These are phyloP conservation scores for Stephanodiscus triporus DNA, from an alignment of 108 stramenopile genomes.

Conservation along the genomic window DNA sequence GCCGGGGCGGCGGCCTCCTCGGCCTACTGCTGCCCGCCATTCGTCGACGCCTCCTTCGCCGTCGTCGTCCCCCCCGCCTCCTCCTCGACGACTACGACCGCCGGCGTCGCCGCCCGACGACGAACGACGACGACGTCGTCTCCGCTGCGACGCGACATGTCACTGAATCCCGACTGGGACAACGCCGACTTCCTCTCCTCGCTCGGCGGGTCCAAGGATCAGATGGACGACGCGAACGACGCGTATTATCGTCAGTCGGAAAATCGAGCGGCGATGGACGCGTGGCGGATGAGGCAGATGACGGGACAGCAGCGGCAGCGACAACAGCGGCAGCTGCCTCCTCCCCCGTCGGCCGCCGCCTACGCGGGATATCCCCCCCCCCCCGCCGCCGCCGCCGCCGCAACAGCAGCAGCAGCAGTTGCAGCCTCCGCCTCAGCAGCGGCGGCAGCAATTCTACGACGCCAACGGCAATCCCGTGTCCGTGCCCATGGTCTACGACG, in stretches of 20 bases:
- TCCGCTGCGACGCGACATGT: not conserved
- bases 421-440: constrained; percentile 12
- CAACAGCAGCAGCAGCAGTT: constrained; percentile 14
- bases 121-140: constrained; percentile 1
- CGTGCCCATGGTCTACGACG: constrained; percentile 48
- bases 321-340: constrained; percentile 26
- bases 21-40: not conserved
- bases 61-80: constrained; percentile 7
- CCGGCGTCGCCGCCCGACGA: not conserved
- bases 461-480: constrained; percentile 36
- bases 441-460: constrained; percentile 35
- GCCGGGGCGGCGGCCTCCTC: constrained; percentile 5
- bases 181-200: constrained; percentile 62
- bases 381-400: not conserved
- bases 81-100: not conserved
- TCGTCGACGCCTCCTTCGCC: constrained; percentile 10
- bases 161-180: constrained; percentile 57
- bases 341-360: not conserved
- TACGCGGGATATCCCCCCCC: not conserved
- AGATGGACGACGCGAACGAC: constrained; percentile 45
- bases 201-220: constrained; percentile 34
- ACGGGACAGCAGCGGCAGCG: constrained; percentile 10
- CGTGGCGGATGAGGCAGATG: constrained; percentile 18
- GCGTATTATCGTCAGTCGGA: constrained; percentile 33
- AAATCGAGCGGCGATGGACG: constrained; percentile 25